Conservation (phyloP, 371 early-diverging fungal species). For the Mortierella sp. region DNA sequence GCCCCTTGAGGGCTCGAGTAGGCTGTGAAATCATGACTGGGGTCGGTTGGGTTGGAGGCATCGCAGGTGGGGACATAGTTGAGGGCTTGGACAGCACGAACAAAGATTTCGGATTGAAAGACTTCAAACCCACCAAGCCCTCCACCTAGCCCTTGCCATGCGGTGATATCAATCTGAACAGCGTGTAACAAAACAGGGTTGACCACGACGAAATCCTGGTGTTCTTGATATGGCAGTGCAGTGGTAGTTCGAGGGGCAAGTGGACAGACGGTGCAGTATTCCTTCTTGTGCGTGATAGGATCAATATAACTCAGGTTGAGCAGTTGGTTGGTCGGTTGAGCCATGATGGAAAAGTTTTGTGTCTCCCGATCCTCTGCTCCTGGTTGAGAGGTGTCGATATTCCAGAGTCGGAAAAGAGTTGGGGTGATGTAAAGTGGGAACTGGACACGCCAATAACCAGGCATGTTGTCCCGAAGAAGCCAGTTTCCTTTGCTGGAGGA, state of each 20-base stretch:
- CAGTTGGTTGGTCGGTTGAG: constrained; percentile 59
- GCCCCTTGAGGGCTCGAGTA: constrained; percentile 29
- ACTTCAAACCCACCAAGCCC: constrained; percentile 76
- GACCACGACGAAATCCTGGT: constrained; percentile 74
- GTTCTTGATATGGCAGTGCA: constrained; percentile 14
- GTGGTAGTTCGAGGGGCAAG: constrained; percentile 49
- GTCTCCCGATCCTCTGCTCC: constrained; percentile 68
- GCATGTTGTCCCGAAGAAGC: constrained; percentile 70
- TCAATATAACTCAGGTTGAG: constrained; percentile 73
- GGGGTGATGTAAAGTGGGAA: constrained; percentile 72
- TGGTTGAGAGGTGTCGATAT: constrained; percentile 55
- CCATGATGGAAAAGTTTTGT: constrained; percentile 66
- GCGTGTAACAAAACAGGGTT: constrained; percentile 57
- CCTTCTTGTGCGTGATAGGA: constrained; percentile 54
- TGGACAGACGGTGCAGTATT: constrained; percentile 70
- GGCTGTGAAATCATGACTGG: constrained; percentile 18
- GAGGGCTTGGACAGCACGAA: constrained; percentile 54
- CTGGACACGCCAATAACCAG: constrained; percentile 72
- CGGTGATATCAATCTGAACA: constrained; percentile 69
- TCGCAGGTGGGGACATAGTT: constrained; percentile 42
- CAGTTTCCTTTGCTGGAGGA: constrained; percentile 59
- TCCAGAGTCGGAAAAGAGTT: constrained; percentile 73
- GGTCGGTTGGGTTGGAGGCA: background rate
- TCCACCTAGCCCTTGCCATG: constrained; percentile 81
- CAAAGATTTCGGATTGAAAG: constrained; percentile 70